phyloP scores from a whole-genome alignment of 2,329 filamentous ascomycete genomes.

The Alternaria sp. region DNA sequence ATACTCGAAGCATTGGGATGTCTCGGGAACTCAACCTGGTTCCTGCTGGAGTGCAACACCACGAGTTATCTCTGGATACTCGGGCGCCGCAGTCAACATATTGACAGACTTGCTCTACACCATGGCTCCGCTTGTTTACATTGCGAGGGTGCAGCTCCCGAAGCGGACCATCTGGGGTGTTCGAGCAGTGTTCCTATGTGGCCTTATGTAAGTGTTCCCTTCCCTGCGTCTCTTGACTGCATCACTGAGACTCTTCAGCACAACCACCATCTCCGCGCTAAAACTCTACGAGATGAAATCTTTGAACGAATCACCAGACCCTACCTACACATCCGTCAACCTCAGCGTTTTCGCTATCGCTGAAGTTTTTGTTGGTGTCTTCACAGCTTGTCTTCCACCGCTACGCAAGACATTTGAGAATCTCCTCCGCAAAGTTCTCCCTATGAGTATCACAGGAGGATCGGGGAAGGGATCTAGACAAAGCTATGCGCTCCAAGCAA shows the following conservation, averaged over 20 bases:
- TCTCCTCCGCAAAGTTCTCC: slow-evolving; percentile 28
- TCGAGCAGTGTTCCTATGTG: slow-evolving; percentile 37
- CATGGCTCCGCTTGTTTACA: slow-evolving; percentile 35
- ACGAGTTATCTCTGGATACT: slow-evolving; percentile 39
- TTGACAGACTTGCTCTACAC: slow-evolving; percentile 39
- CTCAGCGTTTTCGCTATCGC: slow-evolving; percentile 36
- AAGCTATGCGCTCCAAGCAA: slow-evolving; percentile 29
- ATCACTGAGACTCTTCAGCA: slow-evolving; percentile 23
- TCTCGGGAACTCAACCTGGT: slow-evolving; percentile 30
- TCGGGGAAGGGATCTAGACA: slow-evolving; percentile 24
- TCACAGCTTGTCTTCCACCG: slow-evolving; percentile 40
- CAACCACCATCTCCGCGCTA: slow-evolving; percentile 38
- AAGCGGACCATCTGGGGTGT: slow-evolving; percentile 41
- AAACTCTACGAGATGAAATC: slow-evolving; percentile 41
- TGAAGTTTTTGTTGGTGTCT: slow-evolving; percentile 40
- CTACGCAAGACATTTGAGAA: slow-evolving; percentile 40
- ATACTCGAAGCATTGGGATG: slow-evolving; percentile 36
- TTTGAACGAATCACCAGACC: slow-evolving; percentile 30
- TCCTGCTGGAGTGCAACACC: slow-evolving; percentile 36
- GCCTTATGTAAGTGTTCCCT: slow-evolving; percentile 31
- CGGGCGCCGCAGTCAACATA: slow-evolving; percentile 39
- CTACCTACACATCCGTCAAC: slow-evolving; percentile 35
- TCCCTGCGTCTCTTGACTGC: too few species aligned
- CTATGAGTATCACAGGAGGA: slow-evolving; percentile 28
- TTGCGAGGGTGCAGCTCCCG: slow-evolving; percentile 34